Evolutionary conservation across 2,329 filamentous ascomycete genomes (phyloP), one percentile per base, ranked within the genome.

Genomic region (Ophiostoma tasmaniense): DNA sequence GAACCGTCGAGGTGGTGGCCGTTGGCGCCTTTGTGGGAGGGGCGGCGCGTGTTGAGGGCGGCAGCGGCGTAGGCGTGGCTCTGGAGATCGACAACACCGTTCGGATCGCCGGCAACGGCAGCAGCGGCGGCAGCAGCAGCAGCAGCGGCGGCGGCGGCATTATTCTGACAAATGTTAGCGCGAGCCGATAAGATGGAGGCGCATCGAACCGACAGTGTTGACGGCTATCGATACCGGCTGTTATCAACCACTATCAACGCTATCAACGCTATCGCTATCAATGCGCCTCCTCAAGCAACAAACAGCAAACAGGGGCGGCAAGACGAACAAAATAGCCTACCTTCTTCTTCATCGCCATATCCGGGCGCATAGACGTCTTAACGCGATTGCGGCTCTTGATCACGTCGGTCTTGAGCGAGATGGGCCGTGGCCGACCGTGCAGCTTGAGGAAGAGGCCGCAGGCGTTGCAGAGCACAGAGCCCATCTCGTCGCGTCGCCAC

Each of bases 331-430:
- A 35, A 35, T 62, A 35, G 76, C 80, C 76, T 81, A 92, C 92
- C 89, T 96, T 96, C 80, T 93, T 88, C 79, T 89, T 93, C 75
- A 92, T 90, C 64, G 89, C 88, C 72, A 91, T 86, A 75, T 93
- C 91, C 10, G 90, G 87, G 68, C 87, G 86, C 79, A 87, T 86
- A 35, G 73, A 73, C 62, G 93, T 95, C 84, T 98, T 98, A 74
- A 98, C 94, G 73, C 95, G 89, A 81, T 99, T 99, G 76, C 95
- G 92, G 82, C 93, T 97, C 84, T 99, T 99, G 82, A 99, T 99
- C 74, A 98, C 94, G 83, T 99, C 95, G 66, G 95, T 98, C 85
- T 99, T 99, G 75, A 99, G 86, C 75, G 92, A 96, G 78, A 97
- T 97, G 74, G 95, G 95, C 69, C 95, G 89, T 71, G 95, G 88